Percentiles rank a stretch among this genome's conserved stretches.
Evolutionary conservation across 371 early-diverging fungal species (phyloP).

Genomic region (Basidiobolus meristosporus): DNA sequence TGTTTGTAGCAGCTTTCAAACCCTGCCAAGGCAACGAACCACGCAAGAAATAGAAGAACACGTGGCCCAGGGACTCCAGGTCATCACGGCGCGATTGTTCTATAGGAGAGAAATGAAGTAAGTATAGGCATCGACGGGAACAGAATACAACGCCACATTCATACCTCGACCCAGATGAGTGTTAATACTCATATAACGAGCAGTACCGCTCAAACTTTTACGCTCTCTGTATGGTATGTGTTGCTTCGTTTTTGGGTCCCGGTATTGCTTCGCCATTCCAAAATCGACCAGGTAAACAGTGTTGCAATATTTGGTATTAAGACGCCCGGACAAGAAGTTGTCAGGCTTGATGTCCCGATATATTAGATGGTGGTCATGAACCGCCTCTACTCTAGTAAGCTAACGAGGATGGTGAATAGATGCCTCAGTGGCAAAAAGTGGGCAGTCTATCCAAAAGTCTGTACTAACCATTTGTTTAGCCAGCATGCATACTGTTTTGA

Average conservation of each 20-base stretch:
- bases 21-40: conserved; percentile 99
- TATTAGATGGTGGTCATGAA: conserved; percentile 92
- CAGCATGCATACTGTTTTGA: conserved; percentile 90
- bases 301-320: conserved; percentile 33
- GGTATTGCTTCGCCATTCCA: conserved; percentile 94
- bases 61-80: conserved; percentile 96
- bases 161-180: conserved; percentile 80
- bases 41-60: conserved; percentile 96
- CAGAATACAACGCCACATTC: too few relatives aligned
- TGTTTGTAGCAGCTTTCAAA: conserved; percentile 93
- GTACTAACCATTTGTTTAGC: conserved; percentile 98
- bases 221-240: conserved; percentile 87
- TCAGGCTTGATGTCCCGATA: conserved; percentile 99
- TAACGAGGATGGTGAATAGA: too few relatives aligned
- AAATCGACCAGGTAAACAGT: conserved; percentile 78
- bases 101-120: conserved; percentile 9
- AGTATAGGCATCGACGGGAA: too few relatives aligned
- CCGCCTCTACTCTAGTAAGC: conserved; percentile 78
- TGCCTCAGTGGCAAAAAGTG: background rate
- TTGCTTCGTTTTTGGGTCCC: conserved; percentile 82
- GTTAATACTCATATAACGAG: conserved; percentile 93
- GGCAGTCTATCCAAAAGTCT: conserved; percentile 3
- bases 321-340: conserved; percentile 89
- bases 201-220: conserved; percentile 89
- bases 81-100: conserved; percentile 98